Evolutionary conservation across 1,284 basidiomycete species (phyloP).

Genomic region (Pyrrhoderma noxium): DNA sequence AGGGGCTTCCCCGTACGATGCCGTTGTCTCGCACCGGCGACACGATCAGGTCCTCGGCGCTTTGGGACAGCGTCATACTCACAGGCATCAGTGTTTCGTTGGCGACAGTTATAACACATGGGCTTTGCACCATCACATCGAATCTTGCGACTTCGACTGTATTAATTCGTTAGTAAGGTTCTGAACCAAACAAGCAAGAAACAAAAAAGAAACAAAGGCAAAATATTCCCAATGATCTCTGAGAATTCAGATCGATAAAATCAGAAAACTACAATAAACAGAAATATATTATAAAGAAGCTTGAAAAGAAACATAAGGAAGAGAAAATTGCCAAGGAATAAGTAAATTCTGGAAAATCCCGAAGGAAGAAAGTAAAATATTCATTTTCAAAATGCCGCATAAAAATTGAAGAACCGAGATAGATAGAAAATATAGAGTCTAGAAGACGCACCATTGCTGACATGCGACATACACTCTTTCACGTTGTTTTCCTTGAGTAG

Average conservation of each 20-base stretch:
- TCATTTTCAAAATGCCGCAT: constrained; percentile 2
- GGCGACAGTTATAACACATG: constrained; percentile 60
- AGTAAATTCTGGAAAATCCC: background rate
- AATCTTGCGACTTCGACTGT: constrained; percentile 69
- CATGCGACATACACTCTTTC: constrained; percentile 73
- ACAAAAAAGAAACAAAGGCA: constrained; percentile 2
- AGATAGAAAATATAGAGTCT: constrained; percentile 11
- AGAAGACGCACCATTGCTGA: constrained; percentile 52
- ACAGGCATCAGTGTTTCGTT: constrained; percentile 38
- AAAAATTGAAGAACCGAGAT: no score
- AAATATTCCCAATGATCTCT: no score
- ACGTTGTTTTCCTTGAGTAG: constrained; percentile 65
- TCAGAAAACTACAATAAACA: no score
- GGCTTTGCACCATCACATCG: constrained; percentile 76
- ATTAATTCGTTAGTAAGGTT: constrained; percentile 12
- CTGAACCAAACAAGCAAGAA: background rate
- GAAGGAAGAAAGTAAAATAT: constrained; percentile 2
- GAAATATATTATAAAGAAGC: no score
- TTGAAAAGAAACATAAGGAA: no score
- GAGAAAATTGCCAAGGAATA: no score
- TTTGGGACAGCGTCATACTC: constrained; percentile 63
- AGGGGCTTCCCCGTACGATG: constrained; percentile 1
- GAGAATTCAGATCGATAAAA: no score
- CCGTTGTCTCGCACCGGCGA: constrained; percentile 14
- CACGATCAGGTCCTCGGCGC: constrained; percentile 35